Conservation (phyloP, 148 eudicot genomes). For the Camellia japonica region DNA sequence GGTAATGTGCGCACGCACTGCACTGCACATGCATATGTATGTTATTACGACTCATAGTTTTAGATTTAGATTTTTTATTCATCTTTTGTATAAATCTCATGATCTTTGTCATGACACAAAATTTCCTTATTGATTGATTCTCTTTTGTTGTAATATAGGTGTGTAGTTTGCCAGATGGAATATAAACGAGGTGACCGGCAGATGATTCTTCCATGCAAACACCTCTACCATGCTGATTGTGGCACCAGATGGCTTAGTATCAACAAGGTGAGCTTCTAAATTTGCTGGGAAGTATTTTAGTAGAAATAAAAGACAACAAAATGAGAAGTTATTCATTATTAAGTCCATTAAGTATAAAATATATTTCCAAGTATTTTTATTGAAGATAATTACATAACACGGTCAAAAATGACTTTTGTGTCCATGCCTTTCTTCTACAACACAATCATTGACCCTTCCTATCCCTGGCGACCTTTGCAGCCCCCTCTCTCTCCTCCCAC, state of each 20-base stretch:
- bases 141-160: conserved; percentile 40
- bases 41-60: neutral
- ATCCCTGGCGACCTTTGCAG: no score
- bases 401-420: no score
- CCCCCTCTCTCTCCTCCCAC: no score
- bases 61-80: neutral
- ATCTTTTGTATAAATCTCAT: neutral
- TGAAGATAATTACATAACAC: no score
- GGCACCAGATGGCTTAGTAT: conserved; percentile 90
- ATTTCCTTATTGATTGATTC: neutral
- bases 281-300: neutral
- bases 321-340: neutral
- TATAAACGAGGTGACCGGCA: conserved; percentile 71
- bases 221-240: conserved; percentile 74
- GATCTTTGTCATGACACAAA: neutral
- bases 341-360: no score
- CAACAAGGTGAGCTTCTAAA: conserved; percentile 58
- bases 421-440: no score
- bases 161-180: conserved; percentile 97
- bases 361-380: no score
- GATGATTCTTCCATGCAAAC: conserved; percentile 89
- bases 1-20: no score
- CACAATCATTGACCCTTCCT: no score
- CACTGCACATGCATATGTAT: neutral
- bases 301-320: neutral